phyloP scores from a whole-genome alignment of 2,329 filamentous ascomycete genomes.

The Westerdykella aurantiaca region DNA sequence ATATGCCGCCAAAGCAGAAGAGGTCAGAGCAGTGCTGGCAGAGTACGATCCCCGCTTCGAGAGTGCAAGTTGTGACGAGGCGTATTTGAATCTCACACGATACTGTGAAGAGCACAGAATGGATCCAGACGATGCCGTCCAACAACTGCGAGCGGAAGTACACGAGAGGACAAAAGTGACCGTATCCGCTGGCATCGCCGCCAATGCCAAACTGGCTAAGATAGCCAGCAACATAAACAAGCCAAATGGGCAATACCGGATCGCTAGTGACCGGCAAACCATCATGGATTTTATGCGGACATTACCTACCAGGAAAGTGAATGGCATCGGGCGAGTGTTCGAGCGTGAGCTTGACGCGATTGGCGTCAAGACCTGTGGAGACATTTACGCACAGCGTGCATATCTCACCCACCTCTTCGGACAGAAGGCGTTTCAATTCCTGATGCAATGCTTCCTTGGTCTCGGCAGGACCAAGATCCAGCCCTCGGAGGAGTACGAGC shows the following conservation, averaged over 20 bases:
- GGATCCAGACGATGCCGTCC: constrained; percentile 65
- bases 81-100: constrained; percentile 85
- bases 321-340: constrained; percentile 89
- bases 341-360: constrained; percentile 86
- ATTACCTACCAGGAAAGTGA: constrained; percentile 82
- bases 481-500: constrained; percentile 80
- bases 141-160: constrained; percentile 71
- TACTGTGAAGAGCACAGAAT: constrained; percentile 69
- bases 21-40: constrained; percentile 74
- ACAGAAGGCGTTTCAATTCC: constrained; percentile 82
- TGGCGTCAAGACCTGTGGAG: constrained; percentile 80
- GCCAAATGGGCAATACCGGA: constrained; percentile 81
- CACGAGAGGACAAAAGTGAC: constrained; percentile 73
- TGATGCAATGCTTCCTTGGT: constrained; percentile 78
- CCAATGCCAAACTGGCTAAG: constrained; percentile 89
- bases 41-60: constrained; percentile 90
- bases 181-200: constrained; percentile 88
- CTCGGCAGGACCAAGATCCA: constrained; percentile 79
- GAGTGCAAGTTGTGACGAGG: constrained; percentile 91
- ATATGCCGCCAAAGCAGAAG: constrained; percentile 82
- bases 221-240: constrained; percentile 96
- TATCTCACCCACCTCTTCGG: constrained; percentile 76
- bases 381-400: constrained; percentile 72
- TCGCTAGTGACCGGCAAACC: constrained; percentile 64
- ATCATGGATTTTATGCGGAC: constrained; percentile 84